Conservation (phyloP, 1,284 basidiomycete genomes). For the Exobasidium rhododendri region DNA sequence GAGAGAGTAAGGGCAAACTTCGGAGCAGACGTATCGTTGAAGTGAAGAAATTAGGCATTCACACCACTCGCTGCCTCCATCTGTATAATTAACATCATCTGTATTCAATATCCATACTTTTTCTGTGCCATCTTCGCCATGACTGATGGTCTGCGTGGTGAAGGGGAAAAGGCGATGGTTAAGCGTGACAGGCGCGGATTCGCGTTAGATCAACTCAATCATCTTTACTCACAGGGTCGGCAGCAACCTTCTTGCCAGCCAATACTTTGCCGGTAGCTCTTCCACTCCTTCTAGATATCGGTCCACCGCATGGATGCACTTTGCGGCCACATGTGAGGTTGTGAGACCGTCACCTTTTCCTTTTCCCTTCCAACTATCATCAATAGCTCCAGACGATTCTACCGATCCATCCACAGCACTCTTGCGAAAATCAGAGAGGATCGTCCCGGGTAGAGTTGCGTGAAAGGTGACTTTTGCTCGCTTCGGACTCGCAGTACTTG, state of each 20-base stretch:
- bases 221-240: slow-evolving; percentile 22
- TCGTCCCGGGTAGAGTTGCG: slow-evolving; percentile 46
- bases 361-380: slow-evolving; percentile 29
- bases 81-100: too few species aligned
- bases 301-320: slow-evolving; percentile 36
- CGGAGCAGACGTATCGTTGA: background rate
- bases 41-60: too few species aligned
- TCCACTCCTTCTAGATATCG: slow-evolving; percentile 25
- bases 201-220: background rate
- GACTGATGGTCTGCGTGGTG: slow-evolving; percentile 14
- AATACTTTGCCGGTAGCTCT: slow-evolving; percentile 31
- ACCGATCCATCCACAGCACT: slow-evolving; percentile 38
- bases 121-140: slow-evolving; percentile 19
- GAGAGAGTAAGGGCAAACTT: background rate
- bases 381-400: slow-evolving; percentile 19
- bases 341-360: slow-evolving; percentile 28
- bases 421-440: slow-evolving; percentile 42
- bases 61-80: too few species aligned
- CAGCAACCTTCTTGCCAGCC: slow-evolving; percentile 26
- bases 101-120: slow-evolving; percentile 27
- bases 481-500: background rate
- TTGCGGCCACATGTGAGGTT: slow-evolving; percentile 25
- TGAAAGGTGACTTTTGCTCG: slow-evolving; percentile 41
- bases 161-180: background rate
- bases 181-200: background rate